Evolutionary conservation across 1,284 basidiomycete species (phyloP), one percentile per base, ranked within the genome.

Genomic region (Sporisorium reilianum): DNA sequence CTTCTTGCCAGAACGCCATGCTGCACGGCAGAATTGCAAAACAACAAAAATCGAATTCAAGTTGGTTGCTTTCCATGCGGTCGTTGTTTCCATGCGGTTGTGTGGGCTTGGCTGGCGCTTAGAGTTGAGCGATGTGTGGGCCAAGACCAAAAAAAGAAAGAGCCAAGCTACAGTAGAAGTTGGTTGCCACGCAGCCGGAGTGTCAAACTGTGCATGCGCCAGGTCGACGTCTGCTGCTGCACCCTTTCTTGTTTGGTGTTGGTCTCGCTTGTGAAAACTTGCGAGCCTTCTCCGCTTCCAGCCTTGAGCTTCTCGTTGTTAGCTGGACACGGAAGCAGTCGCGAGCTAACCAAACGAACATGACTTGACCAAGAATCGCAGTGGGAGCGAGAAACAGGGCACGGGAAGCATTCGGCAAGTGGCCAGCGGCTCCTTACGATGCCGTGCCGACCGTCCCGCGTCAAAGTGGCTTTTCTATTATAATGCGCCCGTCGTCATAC

Each of bases 201-300:
- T 62, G 38, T 62, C 59, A 62, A 62, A 62, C 18, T 62, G 25
- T 41, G 59, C 52, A 50, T 51, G 40, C 30, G 9, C 8, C n/a
- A 18, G 38, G 20, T 18, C n/a, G n/a, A 45, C 25, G 41, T 45
- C 44, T 36, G n/a, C n/a, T n/a, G n/a, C n/a, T 18, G 36, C 50
- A 38, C 14, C 16, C 23, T 50, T 36, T n/a, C n/a, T 32, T 50
- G 22, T 20, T 6, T 11, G 18, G 46, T 48, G 46, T 48, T 48
- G 46, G 46, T 48, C 26, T 48, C 46, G 26, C 28, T 30, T 30
- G 25, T 16, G 28, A 46, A 28, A 28, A 46, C 16, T 14, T 23
- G 20, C 26, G 44, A 45, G 25, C 12, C 34, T 36, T 36, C 3
- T 36, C 14, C 34, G 34, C 34, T 11, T 14, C 12, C 34, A 12